A percentile compares a stretch with the other conserved stretches of the same genome.
Evolutionary conservation across 192 early-diverging fungal species (phyloP).

Genomic region (Coemansia reversa): DNA sequence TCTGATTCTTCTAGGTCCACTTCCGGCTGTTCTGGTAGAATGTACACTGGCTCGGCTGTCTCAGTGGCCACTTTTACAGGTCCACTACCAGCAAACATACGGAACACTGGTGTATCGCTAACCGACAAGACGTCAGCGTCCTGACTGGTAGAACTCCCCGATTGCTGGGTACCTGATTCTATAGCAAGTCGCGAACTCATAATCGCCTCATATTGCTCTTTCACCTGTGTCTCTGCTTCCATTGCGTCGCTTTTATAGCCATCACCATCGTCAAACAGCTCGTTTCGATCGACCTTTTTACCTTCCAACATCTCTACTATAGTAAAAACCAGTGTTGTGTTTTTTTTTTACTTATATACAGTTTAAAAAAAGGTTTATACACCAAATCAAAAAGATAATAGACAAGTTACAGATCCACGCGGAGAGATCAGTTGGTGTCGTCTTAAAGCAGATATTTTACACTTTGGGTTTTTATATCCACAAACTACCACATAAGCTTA

Average conservation of each 20-base stretch:
- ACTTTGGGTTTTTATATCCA: no score
- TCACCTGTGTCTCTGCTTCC: conserved; percentile 30
- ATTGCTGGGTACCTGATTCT: background rate
- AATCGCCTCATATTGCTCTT: conserved; percentile 40
- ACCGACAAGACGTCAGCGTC: background rate
- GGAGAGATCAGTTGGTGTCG: no score
- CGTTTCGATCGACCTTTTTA: conserved; percentile 35
- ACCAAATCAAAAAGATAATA: no score
- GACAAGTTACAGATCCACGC: no score
- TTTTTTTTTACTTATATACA: no score
- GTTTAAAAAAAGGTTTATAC: no score
- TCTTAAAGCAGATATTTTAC: no score
- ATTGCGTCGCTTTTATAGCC: background rate
- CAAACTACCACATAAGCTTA: no score
- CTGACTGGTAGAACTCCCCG: background rate
- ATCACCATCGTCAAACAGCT: conserved; percentile 32
- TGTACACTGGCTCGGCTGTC: conserved; percentile 17
- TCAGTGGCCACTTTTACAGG: conserved; percentile 42
- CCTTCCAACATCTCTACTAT: conserved; percentile 15
- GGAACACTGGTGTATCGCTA: conserved; percentile 27
- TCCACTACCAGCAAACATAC: conserved; percentile 41
- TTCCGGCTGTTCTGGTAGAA: conserved; percentile 30
- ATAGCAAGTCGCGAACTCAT: conserved; percentile 37
- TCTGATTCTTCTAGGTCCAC: conserved; percentile 36
- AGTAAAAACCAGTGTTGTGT: background rate